Percentiles rank a stretch among this genome's conserved stretches.
These are phyloP conservation scores for Medicago lupulina DNA, from an alignment of 306 rosid genomes.

Conservation along the genomic window DNA sequence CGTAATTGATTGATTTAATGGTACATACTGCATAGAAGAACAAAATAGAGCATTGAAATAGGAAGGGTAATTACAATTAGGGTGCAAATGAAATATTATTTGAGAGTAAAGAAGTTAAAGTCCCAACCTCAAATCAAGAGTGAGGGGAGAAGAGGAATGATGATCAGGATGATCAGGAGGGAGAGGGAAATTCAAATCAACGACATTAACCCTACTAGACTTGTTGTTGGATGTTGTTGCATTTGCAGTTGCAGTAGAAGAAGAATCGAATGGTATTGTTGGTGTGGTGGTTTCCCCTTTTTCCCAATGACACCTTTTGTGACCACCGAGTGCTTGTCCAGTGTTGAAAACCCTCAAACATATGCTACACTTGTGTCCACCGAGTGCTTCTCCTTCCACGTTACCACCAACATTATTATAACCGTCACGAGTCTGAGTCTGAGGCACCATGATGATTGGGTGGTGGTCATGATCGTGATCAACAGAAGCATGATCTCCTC, in stretches of 20 bases:
- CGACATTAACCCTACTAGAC: no score
- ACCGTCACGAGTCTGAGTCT: no score
- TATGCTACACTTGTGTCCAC: constrained; percentile 57
- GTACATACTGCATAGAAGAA: background rate
- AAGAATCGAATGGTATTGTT: no score
- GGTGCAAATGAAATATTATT: background rate
- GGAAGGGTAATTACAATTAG: no score
- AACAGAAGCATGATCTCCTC: no score
- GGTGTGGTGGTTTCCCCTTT: constrained; percentile 44
- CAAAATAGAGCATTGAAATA: no score
- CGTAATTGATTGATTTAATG: background rate
- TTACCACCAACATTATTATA: background rate
- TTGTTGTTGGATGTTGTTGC: constrained; percentile 2
- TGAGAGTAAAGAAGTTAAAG: constrained; percentile 20
- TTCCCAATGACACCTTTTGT: constrained; percentile 76
- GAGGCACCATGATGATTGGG: background rate
- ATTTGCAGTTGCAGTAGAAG: background rate
- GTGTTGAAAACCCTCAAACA: constrained; percentile 62
- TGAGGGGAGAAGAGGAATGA: constrained; percentile 42
- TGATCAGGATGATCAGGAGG: constrained; percentile 35
- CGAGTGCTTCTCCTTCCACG: constrained; percentile 7
- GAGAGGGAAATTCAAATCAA: constrained; percentile 4
- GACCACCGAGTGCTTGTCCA: constrained; percentile 76
- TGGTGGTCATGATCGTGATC: no score
- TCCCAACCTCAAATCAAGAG: constrained; percentile 82